phyloP scores from a whole-genome alignment of 352 stramenopile species.

The Plasmopara muralis region DNA sequence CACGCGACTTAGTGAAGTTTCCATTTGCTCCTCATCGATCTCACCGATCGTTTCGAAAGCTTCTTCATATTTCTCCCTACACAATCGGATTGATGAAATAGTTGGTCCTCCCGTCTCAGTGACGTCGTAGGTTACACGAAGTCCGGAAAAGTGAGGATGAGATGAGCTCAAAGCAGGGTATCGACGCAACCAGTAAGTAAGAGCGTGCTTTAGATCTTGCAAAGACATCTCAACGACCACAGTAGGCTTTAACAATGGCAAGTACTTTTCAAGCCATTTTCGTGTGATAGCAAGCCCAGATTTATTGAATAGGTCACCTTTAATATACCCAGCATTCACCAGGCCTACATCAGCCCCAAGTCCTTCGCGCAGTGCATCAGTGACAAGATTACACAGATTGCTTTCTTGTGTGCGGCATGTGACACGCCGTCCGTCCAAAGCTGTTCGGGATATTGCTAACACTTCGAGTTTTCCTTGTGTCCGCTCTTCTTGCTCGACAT shows the following conservation, averaged over 20 bases:
- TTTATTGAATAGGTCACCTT: conserved; percentile 56
- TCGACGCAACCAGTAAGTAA: conserved; percentile 58
- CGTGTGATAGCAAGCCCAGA: conserved; percentile 45
- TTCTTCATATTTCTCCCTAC: conserved; percentile 11
- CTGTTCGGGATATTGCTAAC: conserved; percentile 23
- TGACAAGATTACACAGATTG: conserved; percentile 71
- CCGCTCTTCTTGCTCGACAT: conserved; percentile 46
- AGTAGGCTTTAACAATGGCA: conserved; percentile 53
- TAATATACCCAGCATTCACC: conserved; percentile 78
- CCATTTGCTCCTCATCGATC: conserved; percentile 4
- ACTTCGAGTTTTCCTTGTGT: conserved; percentile 36
- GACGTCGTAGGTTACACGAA: conserved; percentile 33
- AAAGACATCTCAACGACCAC: conserved; percentile 52
- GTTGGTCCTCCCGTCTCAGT: conserved; percentile 5
- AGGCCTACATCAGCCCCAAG: conserved; percentile 51
- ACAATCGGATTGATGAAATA: conserved; percentile 34
- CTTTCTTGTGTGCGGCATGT: conserved; percentile 58
- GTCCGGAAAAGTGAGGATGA: conserved; percentile 67
- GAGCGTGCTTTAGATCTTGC: conserved; percentile 34
- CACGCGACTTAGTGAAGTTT: conserved; percentile 7
- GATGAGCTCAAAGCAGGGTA: conserved; percentile 60
- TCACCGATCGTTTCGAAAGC: not conserved
- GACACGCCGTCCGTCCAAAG: conserved; percentile 59
- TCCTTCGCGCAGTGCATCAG: conserved; percentile 57
- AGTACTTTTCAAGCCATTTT: conserved; percentile 55